Percentiles rank a stretch among this genome's conserved stretches.
These are phyloP conservation scores for Dillenia suffruticosa DNA, from an alignment of 164 flowering plant genomes.

Conservation along the genomic window DNA sequence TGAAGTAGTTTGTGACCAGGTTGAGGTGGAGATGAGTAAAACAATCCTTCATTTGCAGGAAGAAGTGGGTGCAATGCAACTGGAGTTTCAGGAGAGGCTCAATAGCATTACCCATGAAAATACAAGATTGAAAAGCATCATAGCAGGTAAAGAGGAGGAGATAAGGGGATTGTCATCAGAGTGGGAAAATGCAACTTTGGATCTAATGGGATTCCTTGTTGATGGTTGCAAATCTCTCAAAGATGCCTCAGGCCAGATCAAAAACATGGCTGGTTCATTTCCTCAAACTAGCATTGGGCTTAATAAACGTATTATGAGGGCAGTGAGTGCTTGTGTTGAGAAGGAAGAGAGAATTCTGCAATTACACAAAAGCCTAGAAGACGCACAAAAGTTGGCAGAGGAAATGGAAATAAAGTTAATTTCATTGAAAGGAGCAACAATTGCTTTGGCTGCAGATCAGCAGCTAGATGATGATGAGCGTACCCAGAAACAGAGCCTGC, in stretches of 20 bases:
- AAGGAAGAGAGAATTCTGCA: slow-evolving; percentile 56
- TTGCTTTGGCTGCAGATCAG: slow-evolving; percentile 55
- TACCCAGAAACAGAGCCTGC: slow-evolving; percentile 25
- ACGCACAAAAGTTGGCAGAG: slow-evolving; percentile 43
- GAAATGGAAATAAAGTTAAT: slow-evolving; percentile 57
- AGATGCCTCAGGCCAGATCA: slow-evolving; percentile 61
- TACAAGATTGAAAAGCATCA: slow-evolving; percentile 24
- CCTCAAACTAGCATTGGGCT: slow-evolving; percentile 43
- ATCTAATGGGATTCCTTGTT: slow-evolving; percentile 57
- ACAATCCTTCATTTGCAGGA: slow-evolving; percentile 72
- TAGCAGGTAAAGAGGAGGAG: slow-evolving; percentile 51
- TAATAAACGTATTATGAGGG: slow-evolving; percentile 54
- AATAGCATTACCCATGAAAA: slow-evolving; percentile 45
- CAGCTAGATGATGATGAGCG: slow-evolving; percentile 27
- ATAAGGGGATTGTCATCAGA: slow-evolving; percentile 25
- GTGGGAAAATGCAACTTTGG: slow-evolving; percentile 79
- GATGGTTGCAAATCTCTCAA: slow-evolving; percentile 69
- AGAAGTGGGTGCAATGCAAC: slow-evolving; percentile 49
- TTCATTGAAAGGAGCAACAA: slow-evolving; percentile 63
- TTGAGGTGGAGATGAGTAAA: slow-evolving; percentile 58
- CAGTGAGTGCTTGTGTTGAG: slow-evolving; percentile 48
- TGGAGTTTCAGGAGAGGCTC: slow-evolving; percentile 45
- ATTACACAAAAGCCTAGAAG: slow-evolving; percentile 55
- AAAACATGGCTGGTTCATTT: slow-evolving; percentile 49
- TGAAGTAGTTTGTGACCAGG: slow-evolving; percentile 50